Conservation (phyloP, 2,329 filamentous ascomycete genomes). For the Aspergillus unguis region DNA sequence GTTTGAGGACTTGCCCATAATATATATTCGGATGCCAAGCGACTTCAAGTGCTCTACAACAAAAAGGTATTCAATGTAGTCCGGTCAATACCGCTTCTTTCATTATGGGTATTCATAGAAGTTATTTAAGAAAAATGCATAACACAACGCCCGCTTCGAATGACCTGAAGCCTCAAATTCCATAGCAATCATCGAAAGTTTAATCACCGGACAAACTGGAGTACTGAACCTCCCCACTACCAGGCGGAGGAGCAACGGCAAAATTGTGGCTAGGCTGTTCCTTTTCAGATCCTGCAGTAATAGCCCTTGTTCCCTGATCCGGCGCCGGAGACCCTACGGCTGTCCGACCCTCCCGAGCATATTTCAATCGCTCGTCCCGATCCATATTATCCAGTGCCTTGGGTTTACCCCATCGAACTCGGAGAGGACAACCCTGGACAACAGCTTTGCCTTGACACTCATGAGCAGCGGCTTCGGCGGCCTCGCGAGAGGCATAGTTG, state of each 20-base stretch:
- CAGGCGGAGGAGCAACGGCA: conserved; percentile 72
- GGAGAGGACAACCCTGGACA: conserved; percentile 83
- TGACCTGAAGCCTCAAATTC: conserved; percentile 25
- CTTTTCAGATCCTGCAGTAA: conserved; percentile 38
- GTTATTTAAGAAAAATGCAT: conserved; percentile 24
- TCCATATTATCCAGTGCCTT: conserved; percentile 91
- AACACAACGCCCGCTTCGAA: conserved; percentile 33
- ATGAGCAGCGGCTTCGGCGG: conserved; percentile 79
- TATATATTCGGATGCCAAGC: no score
- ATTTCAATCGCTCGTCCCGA: conserved; percentile 74
- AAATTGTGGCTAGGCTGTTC: conserved; percentile 34
- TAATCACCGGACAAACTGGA: conserved; percentile 80
- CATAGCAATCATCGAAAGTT: conserved; percentile 14
- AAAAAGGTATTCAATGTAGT: no score
- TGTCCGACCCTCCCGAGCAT: conserved; percentile 72
- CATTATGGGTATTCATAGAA: conserved; percentile 20
- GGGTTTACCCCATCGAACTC: conserved; percentile 89
- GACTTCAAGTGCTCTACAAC: no score
- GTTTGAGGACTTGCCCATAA: no score
- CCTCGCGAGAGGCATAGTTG: conserved; percentile 83
- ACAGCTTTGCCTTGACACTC: conserved; percentile 84
- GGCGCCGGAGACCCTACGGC: conserved; percentile 51
- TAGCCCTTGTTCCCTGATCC: conserved; percentile 30
- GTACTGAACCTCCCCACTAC: conserved; percentile 73
- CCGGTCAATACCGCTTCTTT: no score